Percentiles rank a stretch among this genome's conserved stretches.
Evolutionary conservation across 2,329 filamentous ascomycete genomes (phyloP).

Genomic region (Sclerotinia borealis): DNA sequence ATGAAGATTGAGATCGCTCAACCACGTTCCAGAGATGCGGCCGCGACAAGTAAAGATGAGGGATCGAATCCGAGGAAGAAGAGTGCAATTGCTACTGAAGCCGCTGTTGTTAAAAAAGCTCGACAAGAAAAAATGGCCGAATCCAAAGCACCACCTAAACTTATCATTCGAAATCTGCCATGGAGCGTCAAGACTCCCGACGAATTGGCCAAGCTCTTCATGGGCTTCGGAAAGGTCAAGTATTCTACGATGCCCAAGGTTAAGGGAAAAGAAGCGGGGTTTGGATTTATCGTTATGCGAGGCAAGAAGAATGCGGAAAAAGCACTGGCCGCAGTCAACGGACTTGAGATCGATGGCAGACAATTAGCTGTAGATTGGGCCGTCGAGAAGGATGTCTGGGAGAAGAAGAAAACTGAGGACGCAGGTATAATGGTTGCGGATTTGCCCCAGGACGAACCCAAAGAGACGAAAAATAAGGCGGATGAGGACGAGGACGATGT

Average conservation of each 20-base stretch:
- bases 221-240: conserved; percentile 87
- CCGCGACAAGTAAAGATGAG: conserved; percentile 39
- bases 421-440: conserved; percentile 34
- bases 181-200: conserved; percentile 91
- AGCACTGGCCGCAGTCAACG: conserved; percentile 79
- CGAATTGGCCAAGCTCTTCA: conserved; percentile 72
- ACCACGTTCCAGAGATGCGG: conserved; percentile 66
- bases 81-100: conserved; percentile 33
- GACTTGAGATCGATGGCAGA: conserved; percentile 81
- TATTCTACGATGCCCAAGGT: conserved; percentile 77
- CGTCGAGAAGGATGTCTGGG: conserved; percentile 84
- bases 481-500: conserved; percentile 26
- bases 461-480: conserved; percentile 26
- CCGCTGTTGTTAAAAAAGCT: conserved; percentile 43
- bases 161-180: conserved; percentile 88
- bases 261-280: conserved; percentile 66
- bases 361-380: conserved; percentile 94
- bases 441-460: conserved; percentile 29
- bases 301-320: conserved; percentile 87
- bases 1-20: conserved; percentile 86
- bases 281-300: conserved; percentile 86
- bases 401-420: conserved; percentile 45
- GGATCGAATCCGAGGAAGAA: conserved; percentile 27
- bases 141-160: conserved; percentile 58
- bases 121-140: conserved; percentile 55